A percentile compares a stretch with the other conserved stretches of the same genome.
Evolutionary conservation across 805 yeast species (phyloP).

Genomic region (Ogataea philodendri): DNA sequence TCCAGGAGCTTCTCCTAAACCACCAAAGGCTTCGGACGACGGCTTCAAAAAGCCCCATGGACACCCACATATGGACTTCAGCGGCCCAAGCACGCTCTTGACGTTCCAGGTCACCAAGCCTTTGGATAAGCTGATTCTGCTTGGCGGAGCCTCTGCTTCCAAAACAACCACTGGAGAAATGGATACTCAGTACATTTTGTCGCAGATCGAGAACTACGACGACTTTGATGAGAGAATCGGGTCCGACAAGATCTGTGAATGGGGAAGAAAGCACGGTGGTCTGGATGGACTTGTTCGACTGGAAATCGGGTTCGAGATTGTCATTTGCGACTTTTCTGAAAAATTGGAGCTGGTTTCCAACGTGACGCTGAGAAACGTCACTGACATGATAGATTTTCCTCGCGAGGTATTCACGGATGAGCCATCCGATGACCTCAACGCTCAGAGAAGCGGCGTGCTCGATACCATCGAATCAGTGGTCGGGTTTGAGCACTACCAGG

Average conservation of each 20-base stretch:
- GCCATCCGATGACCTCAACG: slow-evolving; percentile 10
- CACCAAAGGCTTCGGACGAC: no score
- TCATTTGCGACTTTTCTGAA: slow-evolving; percentile 57
- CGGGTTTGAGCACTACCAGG: slow-evolving; percentile 44
- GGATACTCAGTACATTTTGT: slow-evolving; percentile 52
- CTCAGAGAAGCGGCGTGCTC: slow-evolving; percentile 23
- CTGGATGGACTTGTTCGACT: slow-evolving; percentile 58
- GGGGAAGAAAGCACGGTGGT: slow-evolving; percentile 48
- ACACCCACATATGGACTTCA: slow-evolving; percentile 10
- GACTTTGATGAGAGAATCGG: slow-evolving; percentile 42
- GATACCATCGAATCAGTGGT: slow-evolving; percentile 33
- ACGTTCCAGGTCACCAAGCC: slow-evolving; percentile 50
- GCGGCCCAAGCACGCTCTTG: slow-evolving; percentile 30
- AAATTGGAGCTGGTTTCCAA: slow-evolving; percentile 47
- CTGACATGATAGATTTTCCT: slow-evolving; percentile 41
- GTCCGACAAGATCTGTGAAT: slow-evolving; percentile 51
- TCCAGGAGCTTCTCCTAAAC: slow-evolving; percentile 3
- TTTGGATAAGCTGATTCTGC: slow-evolving; percentile 45
- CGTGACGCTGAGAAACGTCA: slow-evolving; percentile 38
- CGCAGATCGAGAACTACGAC: slow-evolving; percentile 33
- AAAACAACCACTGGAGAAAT: slow-evolving; percentile 55
- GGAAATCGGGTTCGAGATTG: slow-evolving; percentile 61
- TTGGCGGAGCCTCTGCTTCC: slow-evolving; percentile 74
- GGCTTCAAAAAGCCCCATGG: no score
- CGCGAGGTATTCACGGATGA: slow-evolving; percentile 14